Conservation (phyloP, 2,329 filamentous ascomycete species). For the Aspergillus sergii region DNA sequence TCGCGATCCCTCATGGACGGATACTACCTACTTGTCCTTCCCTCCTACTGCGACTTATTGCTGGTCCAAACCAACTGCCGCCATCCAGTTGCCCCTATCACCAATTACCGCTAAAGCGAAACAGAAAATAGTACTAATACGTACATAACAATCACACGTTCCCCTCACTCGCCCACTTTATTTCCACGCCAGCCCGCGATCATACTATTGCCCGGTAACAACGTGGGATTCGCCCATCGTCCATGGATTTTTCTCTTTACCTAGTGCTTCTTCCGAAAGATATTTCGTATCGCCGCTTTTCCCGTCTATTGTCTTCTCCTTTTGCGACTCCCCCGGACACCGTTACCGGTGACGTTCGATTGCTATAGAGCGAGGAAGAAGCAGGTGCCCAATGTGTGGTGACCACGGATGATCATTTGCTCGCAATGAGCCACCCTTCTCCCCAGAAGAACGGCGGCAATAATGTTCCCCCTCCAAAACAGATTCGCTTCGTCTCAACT, state of each 20-base stretch:
- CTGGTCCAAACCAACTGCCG: neutral
- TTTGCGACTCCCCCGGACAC: slow-evolving; percentile 14
- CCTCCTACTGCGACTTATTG: neutral
- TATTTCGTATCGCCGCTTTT: slow-evolving; percentile 16
- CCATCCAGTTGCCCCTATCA: neutral
- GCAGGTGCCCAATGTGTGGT: slow-evolving; percentile 35
- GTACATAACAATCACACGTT: neutral
- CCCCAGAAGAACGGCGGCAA: slow-evolving; percentile 39
- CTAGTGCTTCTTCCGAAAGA: slow-evolving; percentile 20
- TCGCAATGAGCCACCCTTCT: slow-evolving; percentile 45
- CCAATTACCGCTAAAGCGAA: slow-evolving; percentile 1
- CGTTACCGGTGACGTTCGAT: slow-evolving; percentile 15
- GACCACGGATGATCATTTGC: slow-evolving; percentile 37
- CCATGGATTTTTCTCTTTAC: slow-evolving; percentile 26
- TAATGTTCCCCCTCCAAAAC: slow-evolving; percentile 36
- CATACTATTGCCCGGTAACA: slow-evolving; percentile 15
- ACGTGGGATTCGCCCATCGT: slow-evolving; percentile 19
- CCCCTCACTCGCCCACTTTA: slow-evolving; percentile 6
- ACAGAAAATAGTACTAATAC: slow-evolving; percentile 1
- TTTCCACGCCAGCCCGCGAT: slow-evolving; percentile 8
- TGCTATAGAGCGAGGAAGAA: slow-evolving; percentile 9
- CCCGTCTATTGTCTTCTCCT: slow-evolving; percentile 12
- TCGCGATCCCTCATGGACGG: neutral
- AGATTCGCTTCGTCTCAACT: slow-evolving; percentile 78
- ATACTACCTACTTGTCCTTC: neutral